Percentiles rank a stretch among this genome's conserved stretches.
Evolutionary conservation across 2,329 filamentous ascomycete species (phyloP).

Genomic region (Cladophialophora bantiana): DNA sequence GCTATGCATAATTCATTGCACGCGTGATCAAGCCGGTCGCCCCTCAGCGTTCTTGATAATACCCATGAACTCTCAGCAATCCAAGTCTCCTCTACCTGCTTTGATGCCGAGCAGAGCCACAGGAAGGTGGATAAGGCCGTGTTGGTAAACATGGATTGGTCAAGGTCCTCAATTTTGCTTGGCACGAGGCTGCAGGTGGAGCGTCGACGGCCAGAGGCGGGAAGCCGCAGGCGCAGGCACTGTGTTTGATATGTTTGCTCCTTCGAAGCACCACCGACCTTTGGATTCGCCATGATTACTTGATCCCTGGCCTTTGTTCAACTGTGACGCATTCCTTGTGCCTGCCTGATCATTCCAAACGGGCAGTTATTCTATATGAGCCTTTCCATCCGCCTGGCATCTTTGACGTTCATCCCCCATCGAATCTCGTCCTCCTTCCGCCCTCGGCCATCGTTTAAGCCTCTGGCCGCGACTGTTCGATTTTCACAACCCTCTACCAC

Average conservation of each 20-base stretch:
- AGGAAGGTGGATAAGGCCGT: background rate
- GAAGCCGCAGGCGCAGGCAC: background rate
- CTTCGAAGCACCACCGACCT: background rate
- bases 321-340: slow-evolving; percentile 23
- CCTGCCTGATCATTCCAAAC: slow-evolving; percentile 14
- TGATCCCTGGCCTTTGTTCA: slow-evolving; percentile 10
- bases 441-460: slow-evolving; percentile 20
- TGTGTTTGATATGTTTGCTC: slow-evolving; percentile 3
- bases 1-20: background rate
- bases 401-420: slow-evolving; percentile 25
- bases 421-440: slow-evolving; percentile 23
- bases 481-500: slow-evolving; percentile 14
- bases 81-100: too few species aligned
- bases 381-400: slow-evolving; percentile 30
- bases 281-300: slow-evolving; percentile 16
- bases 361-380: slow-evolving; percentile 31
- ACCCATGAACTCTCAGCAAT: background rate
- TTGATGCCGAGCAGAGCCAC: background rate
- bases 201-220: background rate
- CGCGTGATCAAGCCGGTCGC: background rate
- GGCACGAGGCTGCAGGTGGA: slow-evolving; percentile 6
- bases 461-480: slow-evolving; percentile 19
- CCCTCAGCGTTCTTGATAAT: background rate
- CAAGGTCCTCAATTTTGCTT: background rate
- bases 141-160: background rate